Base-by-base conservation (phyloP, 768 basidiomycete genomes). In the Kwoniella botswanensis region DNA sequence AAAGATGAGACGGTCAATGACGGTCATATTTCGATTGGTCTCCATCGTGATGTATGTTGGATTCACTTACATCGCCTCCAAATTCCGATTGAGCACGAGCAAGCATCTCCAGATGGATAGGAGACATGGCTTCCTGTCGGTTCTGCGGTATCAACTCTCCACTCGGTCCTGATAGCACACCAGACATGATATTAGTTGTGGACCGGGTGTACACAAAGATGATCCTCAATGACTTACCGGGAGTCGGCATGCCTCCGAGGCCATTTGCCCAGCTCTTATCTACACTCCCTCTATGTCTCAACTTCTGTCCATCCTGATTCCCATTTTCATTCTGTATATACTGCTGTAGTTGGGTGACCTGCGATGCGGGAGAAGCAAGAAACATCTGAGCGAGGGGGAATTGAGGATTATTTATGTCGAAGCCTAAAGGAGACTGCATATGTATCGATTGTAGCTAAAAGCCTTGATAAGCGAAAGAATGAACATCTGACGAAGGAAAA, bases 201-300 rank as follows among this genome's bases (percentile, higher is more conserved):
- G 50, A 24, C 5, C 26, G 4, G 59, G 22, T 43, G 29, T 17
- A 50, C n/a, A 13, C 41, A 22, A 44, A 21, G 58, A 44, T 44
- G 22, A 4, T 26, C 2, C 55, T 15, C 35, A 42, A 71, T 21
- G 61, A 24, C 88, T 76, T 76, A 91, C 90, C 86, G 77, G 90
- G 91, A 26, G 92, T 92, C 7, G 89, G 90, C 53, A 92, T 74
- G 55, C 77, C 74, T 21, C 63, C 75, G 7, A 71, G 10, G 15
- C 70, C 67, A 6, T 59, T 59, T 12, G 54, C n/a, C 72, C 73
- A 71, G 26, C 22, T 22, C 54, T 41, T 44, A 53, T 68, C 59
- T 13, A 68, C n/a, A 57, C 58, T 68, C 13, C 59, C 58, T 35
- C 58, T 29, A 24, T 68, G 57, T 56, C 41, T 59, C 18, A 24